phyloP scores from a whole-genome alignment of 2,329 filamentous ascomycete genomes.

The Pyrenochaeta sp. region DNA sequence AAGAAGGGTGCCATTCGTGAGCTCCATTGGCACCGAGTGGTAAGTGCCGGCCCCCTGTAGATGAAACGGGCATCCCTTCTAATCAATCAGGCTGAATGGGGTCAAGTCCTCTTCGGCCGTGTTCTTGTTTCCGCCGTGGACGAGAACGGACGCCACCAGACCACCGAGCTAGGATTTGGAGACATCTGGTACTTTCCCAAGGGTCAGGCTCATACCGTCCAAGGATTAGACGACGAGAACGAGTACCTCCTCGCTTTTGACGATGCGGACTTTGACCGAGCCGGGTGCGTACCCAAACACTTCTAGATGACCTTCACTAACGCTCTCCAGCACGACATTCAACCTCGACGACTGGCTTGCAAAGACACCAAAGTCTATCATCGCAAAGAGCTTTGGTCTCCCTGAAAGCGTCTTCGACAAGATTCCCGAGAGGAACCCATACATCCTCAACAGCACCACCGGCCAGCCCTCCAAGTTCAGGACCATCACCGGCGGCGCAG shows the following conservation, averaged over 20 bases:
- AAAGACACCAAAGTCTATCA: conserved; percentile 68
- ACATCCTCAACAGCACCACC: conserved; percentile 65
- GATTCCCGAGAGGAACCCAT: conserved; percentile 65
- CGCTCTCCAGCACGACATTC: conserved; percentile 66
- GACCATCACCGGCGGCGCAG: conserved; percentile 56
- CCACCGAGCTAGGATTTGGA: conserved; percentile 64
- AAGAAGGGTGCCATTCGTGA: conserved; percentile 72
- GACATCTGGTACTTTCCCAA: conserved; percentile 76
- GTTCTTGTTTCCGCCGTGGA: conserved; percentile 68
- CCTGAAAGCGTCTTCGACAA: conserved; percentile 65
- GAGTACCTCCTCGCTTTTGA: conserved; percentile 73
- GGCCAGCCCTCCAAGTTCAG: conserved; percentile 50
- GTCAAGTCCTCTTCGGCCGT: conserved; percentile 66
- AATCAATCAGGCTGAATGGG: conserved; percentile 67
- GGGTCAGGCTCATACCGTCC: conserved; percentile 68
- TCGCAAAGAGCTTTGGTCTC: conserved; percentile 75
- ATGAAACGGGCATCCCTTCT: too few species aligned
- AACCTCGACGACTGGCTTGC: conserved; percentile 74
- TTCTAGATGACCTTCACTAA: conserved; percentile 2
- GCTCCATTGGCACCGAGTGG: conserved; percentile 72
- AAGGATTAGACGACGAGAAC: conserved; percentile 71
- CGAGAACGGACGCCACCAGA: conserved; percentile 64
- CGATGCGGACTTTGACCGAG: conserved; percentile 70
- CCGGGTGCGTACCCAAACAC: conserved; percentile 54
- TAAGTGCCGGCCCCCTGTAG: too few species aligned